phyloP scores from a whole-genome alignment of 2,329 filamentous ascomycete genomes.

The Arthrinium puccinioides region DNA sequence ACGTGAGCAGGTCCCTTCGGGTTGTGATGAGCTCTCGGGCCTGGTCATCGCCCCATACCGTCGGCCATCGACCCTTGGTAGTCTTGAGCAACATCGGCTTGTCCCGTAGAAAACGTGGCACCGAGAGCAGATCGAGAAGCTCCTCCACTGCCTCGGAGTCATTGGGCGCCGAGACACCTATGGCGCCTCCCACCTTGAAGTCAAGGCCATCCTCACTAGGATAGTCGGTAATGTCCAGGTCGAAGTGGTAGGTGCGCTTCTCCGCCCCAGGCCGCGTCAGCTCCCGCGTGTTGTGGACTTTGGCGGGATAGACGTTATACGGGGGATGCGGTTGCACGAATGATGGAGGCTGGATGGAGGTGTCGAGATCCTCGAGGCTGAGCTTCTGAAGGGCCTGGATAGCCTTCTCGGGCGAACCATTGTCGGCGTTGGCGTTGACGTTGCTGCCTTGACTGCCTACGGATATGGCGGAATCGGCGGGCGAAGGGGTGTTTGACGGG shows the following conservation, averaged over 20 bases:
- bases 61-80: conserved; percentile 81
- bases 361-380: conserved; percentile 41
- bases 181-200: conserved; percentile 93
- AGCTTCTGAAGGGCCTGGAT: conserved; percentile 17
- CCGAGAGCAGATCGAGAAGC: conserved; percentile 71
- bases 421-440: conserved; percentile 28
- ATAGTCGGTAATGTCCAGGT: conserved; percentile 93
- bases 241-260: conserved; percentile 96
- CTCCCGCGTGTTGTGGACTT: conserved; percentile 75
- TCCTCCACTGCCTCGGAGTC: conserved; percentile 70
- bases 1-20: conserved; percentile 83
- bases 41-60: conserved; percentile 91
- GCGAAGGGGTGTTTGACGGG: conserved; percentile 28
- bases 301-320: conserved; percentile 86
- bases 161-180: conserved; percentile 89
- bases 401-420: conserved; percentile 10
- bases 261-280: conserved; percentile 83
- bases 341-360: conserved; percentile 65
- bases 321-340: conserved; percentile 95
- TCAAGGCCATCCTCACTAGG: conserved; percentile 77
- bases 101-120: conserved; percentile 77
- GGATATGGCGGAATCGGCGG: conserved; percentile 42
- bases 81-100: conserved; percentile 77
- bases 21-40: conserved; percentile 83
- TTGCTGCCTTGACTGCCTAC: conserved; percentile 29